Percentiles rank a stretch among this genome's conserved stretches.
These are phyloP conservation scores for Priceomyces medius DNA, from an alignment of 805 yeast genomes.

Conservation along the genomic window DNA sequence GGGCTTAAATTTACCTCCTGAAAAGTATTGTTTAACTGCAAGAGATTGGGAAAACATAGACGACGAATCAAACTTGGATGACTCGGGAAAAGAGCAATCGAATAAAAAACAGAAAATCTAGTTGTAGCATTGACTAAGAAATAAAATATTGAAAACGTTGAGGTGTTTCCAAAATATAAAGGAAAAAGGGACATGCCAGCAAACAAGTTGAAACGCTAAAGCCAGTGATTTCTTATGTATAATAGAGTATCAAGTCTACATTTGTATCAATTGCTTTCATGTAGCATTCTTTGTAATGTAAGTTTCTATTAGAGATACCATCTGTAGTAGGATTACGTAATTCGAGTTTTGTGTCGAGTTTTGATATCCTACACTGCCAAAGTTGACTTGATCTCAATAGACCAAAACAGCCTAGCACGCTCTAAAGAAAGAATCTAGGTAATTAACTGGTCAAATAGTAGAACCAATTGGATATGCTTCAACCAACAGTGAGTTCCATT, in stretches of 20 bases:
- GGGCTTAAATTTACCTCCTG: slow-evolving; percentile 96
- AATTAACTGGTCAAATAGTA: background rate
- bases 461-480: slow-evolving; percentile 25
- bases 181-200: too few relatives aligned
- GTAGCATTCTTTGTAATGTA: background rate
- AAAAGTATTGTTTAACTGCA: slow-evolving; percentile 90
- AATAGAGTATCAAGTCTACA: background rate
- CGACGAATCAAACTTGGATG: slow-evolving; percentile 16
- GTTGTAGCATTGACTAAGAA: background rate
- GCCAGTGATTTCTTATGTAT: background rate
- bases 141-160: background rate
- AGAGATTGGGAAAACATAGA: slow-evolving; percentile 59
- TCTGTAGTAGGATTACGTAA: slow-evolving; percentile 2
- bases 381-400: slow-evolving; percentile 2
- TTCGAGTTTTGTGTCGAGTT: slow-evolving; percentile 1
- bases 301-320: background rate
- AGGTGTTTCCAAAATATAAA: too few relatives aligned
- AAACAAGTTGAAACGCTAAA: too few relatives aligned
- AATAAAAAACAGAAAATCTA: background rate
- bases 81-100: background rate
- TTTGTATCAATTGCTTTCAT: background rate
- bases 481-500: slow-evolving; percentile 35
- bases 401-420: background rate
- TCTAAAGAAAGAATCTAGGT: background rate
- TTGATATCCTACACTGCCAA: slow-evolving; percentile 2